Conservation (phyloP, 2,329 filamentous ascomycete species). For the Paracamarosporium sp. region DNA sequence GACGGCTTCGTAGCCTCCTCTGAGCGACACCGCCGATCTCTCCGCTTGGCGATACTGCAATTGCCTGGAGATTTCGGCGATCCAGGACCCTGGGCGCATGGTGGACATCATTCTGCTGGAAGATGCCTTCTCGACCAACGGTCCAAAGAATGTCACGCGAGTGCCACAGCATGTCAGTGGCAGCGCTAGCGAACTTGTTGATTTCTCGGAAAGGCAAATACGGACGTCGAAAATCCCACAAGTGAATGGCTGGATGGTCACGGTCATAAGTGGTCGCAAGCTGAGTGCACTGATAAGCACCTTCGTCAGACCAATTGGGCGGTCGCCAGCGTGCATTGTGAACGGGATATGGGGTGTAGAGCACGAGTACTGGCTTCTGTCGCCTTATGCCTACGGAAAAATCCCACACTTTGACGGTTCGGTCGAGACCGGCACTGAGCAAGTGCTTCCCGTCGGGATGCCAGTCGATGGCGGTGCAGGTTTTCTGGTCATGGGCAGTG, state of each 20-base stretch:
- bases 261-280: slow-evolving; percentile 68
- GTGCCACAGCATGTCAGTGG: slow-evolving; percentile 69
- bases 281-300: slow-evolving; percentile 66
- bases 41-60: slow-evolving; percentile 64
- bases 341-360: slow-evolving; percentile 68
- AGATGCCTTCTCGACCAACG: slow-evolving; percentile 66
- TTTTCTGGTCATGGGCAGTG: slow-evolving; percentile 64
- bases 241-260: slow-evolving; percentile 65
- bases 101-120: slow-evolving; percentile 68
- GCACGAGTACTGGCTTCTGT: slow-evolving; percentile 64
- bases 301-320: slow-evolving; percentile 62
- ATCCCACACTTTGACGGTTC: slow-evolving; percentile 69
- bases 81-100: slow-evolving; percentile 66
- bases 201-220: slow-evolving; percentile 68
- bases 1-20: slow-evolving; percentile 53
- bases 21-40: slow-evolving; percentile 63
- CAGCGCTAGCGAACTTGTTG: slow-evolving; percentile 60
- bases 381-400: slow-evolving; percentile 63
- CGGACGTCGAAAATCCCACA: slow-evolving; percentile 70
- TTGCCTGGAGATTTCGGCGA: slow-evolving; percentile 62
- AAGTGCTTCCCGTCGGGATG: slow-evolving; percentile 71
- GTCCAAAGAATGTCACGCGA: slow-evolving; percentile 71
- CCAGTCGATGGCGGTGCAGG: slow-evolving; percentile 70
- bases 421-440: slow-evolving; percentile 67
- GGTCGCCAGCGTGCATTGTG: slow-evolving; percentile 69